Percentiles rank a stretch among this genome's conserved stretches.
Conservation (phyloP, 495 filamentous ascomycete genomes). For the Xylaria telfairii region DNA sequence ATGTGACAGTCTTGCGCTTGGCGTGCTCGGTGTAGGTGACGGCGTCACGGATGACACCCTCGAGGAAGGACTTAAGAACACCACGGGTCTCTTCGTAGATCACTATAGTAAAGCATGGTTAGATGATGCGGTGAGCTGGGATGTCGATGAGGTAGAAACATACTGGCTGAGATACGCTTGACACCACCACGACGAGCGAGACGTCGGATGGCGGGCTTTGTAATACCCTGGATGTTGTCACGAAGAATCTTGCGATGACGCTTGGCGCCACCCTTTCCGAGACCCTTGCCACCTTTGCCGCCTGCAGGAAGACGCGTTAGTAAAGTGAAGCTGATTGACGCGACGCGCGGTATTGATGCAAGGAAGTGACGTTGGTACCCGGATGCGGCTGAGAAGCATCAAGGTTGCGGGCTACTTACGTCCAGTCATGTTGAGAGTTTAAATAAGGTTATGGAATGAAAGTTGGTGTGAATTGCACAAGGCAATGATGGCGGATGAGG, state of each 20-base stretch:
- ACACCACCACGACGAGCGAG: conserved; percentile 99
- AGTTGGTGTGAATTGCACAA: conserved; percentile 40
- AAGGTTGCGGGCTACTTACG: conserved; percentile 68
- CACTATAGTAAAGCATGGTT: conserved; percentile 56
- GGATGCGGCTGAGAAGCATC: no score
- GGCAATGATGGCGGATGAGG: conserved; percentile 48
- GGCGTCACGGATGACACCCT: conserved; percentile 99
- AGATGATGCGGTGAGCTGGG: conserved; percentile 30
- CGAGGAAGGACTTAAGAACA: conserved; percentile 99
- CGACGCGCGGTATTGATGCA: conserved; percentile 24
- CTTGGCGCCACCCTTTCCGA: conserved; percentile 86
- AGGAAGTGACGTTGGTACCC: neutral
- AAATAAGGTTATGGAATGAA: conserved; percentile 32
- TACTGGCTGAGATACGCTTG: conserved; percentile 99
- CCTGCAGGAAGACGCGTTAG: conserved; percentile 57
- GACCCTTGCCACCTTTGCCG: conserved; percentile 96
- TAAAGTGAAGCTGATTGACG: conserved; percentile 32
- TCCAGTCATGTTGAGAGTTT: conserved; percentile 82
- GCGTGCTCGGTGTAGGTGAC: conserved; percentile 98
- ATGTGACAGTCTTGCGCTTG: conserved; percentile 97
- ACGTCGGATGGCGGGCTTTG: conserved; percentile 99
- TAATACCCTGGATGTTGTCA: conserved; percentile 99
- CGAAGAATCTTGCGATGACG: conserved; percentile 99
- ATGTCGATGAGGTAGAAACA: conserved; percentile 37
- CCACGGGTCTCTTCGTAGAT: conserved; percentile 99